phyloP scores from a whole-genome alignment of 768 basidiomycete genomes.

The Hygrophoropsis aurantiaca region DNA sequence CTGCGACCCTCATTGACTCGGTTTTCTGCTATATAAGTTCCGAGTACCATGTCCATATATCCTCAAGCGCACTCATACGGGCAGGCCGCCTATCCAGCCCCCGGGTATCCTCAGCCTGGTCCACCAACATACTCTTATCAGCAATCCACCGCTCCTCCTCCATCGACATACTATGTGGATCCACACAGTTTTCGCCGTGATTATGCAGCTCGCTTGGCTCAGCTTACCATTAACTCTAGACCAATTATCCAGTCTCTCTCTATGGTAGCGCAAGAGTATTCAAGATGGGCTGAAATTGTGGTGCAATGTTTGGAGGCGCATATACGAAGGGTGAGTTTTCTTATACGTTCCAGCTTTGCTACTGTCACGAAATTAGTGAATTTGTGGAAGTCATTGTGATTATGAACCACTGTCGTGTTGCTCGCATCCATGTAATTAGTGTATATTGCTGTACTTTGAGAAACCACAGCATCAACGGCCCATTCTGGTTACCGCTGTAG shows the following conservation, averaged over 20 bases:
- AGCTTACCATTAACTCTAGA: slow-evolving; percentile 92
- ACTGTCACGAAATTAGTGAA: slow-evolving; percentile 18
- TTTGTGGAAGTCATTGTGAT: background rate
- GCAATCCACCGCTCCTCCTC: slow-evolving; percentile 39
- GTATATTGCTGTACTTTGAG: slow-evolving; percentile 42
- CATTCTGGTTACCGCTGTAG: slow-evolving; percentile 30
- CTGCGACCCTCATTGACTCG: slow-evolving; percentile 26
- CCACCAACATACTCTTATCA: slow-evolving; percentile 48
- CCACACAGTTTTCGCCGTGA: slow-evolving; percentile 77
- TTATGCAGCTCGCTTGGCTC: slow-evolving; percentile 68
- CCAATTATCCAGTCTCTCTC: slow-evolving; percentile 92
- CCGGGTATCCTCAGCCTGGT: slow-evolving; percentile 46
- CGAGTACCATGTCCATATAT: slow-evolving; percentile 59
- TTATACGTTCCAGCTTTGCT: slow-evolving; percentile 16
- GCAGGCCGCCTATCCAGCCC: slow-evolving; percentile 52
- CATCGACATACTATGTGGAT: slow-evolving; percentile 53
- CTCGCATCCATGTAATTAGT: slow-evolving; percentile 45
- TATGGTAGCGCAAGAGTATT: slow-evolving; percentile 86
- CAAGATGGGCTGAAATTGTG: slow-evolving; percentile 75
- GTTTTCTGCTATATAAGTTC: slow-evolving; percentile 36
- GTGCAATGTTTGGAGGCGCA: slow-evolving; percentile 82
- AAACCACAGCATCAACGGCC: slow-evolving; percentile 39
- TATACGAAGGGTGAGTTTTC: slow-evolving; percentile 80
- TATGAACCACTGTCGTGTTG: slow-evolving; percentile 17
- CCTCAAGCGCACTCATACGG: slow-evolving; percentile 58